These are phyloP conservation scores for Sphenostylis stenocarpa DNA, from an alignment of 306 rosid species.

Conservation along the genomic window DNA sequence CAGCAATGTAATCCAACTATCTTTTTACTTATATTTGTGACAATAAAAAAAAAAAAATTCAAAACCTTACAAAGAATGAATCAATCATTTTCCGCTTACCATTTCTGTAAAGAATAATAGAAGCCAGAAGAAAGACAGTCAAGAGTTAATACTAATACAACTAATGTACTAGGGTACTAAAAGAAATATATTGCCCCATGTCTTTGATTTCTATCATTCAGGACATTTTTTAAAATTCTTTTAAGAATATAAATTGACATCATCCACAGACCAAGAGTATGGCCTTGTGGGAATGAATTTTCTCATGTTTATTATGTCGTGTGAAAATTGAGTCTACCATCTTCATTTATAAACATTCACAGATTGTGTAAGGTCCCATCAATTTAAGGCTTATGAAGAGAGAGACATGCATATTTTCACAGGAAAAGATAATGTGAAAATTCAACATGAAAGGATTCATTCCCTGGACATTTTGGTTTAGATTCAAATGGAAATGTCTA, in stretches of 20 bases:
- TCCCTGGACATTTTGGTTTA: background rate
- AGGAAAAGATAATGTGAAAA: background rate
- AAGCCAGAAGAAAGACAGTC: background rate
- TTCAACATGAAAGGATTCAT: background rate
- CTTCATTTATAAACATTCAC: background rate
- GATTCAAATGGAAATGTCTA: background rate
- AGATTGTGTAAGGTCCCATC: background rate
- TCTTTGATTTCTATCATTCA: background rate
- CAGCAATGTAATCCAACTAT: background rate
- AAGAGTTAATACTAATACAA: slow-evolving; percentile 6
- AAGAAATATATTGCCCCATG: background rate
- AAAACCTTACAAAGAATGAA: slow-evolving; percentile 15
- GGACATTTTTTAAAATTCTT: background rate
- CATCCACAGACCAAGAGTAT: slow-evolving; percentile 1
- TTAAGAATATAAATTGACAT: background rate
- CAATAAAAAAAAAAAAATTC: background rate
- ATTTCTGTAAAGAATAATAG: background rate
- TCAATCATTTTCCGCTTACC: background rate
- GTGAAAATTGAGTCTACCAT: background rate
- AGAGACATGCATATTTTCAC: background rate
- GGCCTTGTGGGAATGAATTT: background rate
- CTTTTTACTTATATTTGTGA: background rate
- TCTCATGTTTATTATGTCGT: background rate
- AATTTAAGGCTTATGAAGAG: background rate
- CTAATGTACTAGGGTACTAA: background rate